Base-by-base conservation (phyloP, 1,284 basidiomycete genomes). In the Exobasidium rhododendri region DNA sequence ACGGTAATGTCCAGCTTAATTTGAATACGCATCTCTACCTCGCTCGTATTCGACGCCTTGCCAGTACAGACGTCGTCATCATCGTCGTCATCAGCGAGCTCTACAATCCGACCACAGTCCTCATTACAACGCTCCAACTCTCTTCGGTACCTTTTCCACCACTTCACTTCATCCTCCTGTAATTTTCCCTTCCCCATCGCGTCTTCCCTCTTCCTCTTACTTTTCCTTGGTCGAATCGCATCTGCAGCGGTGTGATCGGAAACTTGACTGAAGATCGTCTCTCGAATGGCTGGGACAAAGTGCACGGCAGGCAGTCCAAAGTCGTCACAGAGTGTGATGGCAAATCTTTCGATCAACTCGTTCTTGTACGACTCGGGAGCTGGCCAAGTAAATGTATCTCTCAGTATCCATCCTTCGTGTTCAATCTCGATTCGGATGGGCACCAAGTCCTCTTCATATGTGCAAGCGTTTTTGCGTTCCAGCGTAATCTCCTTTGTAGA, bases 381-480 rank as follows among this genome's bases (percentile, higher is more conserved):
- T 77, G 98, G 97, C 94, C 94, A 99, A 35, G 94, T 86, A 80
- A 98, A 97, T 0, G 94, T 94, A 79, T 99, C 94, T 43, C 92
- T 87, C 83, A 97, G 87, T 81, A 89, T 91, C 78, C 90, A 89
- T 76, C 91, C 46, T 56, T 85, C 85, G 59, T 94, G 88, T 71
- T 98, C 96, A 73, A 97, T 88, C 80, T 98, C 96, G 56, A 99
- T 83, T 22, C 94, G 87, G 56, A 98, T 90, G 2, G 94, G 94
- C 4, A 98, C 89, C 40, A 97, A 86, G 71, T 87, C 84, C 77
- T 94, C 92, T 6, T 46, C 31, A 24, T 29, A 20, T 26, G 58
- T 26, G 13, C 28, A 52, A 28, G 56, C 57, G 24, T 51, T 86
- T 51, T 31, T 30, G 13, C 45, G 83, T 14, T 82, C 78, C 10